phyloP scores from a whole-genome alignment of 257 asterid genomes.

The Primulina tabacum region DNA sequence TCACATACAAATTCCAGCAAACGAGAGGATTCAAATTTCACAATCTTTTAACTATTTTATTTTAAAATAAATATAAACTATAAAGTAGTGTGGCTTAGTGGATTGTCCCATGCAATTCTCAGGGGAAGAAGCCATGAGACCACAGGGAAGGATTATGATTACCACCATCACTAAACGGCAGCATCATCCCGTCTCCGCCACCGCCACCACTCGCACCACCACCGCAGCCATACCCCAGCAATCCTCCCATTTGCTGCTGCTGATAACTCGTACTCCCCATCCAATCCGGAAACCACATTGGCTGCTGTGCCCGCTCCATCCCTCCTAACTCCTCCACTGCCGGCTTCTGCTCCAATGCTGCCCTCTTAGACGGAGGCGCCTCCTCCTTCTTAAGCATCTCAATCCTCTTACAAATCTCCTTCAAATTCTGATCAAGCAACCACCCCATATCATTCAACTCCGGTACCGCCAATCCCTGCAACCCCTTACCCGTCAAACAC shows the following conservation, averaged over 20 bases:
- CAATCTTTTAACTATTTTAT: background rate
- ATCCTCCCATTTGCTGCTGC: slow-evolving; percentile 27
- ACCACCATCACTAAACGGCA: slow-evolving; percentile 39
- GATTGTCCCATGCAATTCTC: background rate
- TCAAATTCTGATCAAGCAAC: slow-evolving; percentile 56
- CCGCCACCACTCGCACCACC: slow-evolving; percentile 8
- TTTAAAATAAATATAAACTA: too few species aligned
- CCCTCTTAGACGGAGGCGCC: background rate
- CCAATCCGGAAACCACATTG: slow-evolving; percentile 50
- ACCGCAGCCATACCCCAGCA: slow-evolving; percentile 30
- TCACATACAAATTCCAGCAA: background rate
- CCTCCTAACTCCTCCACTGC: slow-evolving; percentile 18
- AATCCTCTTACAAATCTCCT: slow-evolving; percentile 61
- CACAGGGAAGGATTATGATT: slow-evolving; percentile 31
- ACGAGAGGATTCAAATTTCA: background rate
- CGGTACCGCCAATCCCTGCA: slow-evolving; percentile 39
- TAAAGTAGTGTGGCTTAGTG: background rate
- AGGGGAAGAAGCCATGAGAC: slow-evolving; percentile 52
- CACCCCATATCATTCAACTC: slow-evolving; percentile 67
- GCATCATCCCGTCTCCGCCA: slow-evolving; percentile 36
- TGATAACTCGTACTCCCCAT: slow-evolving; percentile 30
- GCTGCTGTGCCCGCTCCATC: slow-evolving; percentile 37
- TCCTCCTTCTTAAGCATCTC: slow-evolving; percentile 40
- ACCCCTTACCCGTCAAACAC: slow-evolving; percentile 53
- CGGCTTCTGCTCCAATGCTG: slow-evolving; percentile 18